Evolutionary conservation across 2,329 filamentous ascomycete species (phyloP), one percentile per base, ranked within the genome.

Genomic region (Venturia asperata): DNA sequence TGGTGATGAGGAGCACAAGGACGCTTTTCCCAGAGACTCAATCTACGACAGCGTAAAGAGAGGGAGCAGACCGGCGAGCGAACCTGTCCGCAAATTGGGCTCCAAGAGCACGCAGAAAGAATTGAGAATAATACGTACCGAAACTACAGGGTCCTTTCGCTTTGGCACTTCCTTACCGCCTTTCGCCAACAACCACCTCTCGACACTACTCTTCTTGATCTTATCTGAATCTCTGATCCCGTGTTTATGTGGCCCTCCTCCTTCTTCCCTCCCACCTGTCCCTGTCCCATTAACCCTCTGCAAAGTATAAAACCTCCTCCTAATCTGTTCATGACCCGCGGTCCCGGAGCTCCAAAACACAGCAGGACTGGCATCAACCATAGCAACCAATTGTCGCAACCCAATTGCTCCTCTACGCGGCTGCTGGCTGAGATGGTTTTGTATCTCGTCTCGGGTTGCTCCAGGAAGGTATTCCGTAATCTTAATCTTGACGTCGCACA

Each of bases 401-500:
- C 41, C 42, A 52, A 63, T 49, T n/a, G 11, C 42, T 3, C 39
- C 42, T 19, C 21, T 58, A 30, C 55, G 34, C 41, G 63, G 60
- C 34, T 66, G 64, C 34, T 67, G 42, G 68, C 68, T 21, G 65
- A 34, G 72, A 72, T 11, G 72, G 71, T 24, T 71, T 69, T 19
- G 70, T 68, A 19, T 73, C 62, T 75, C 73, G 63, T 76, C 74
- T 45, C 71, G 69, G 43, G 75, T 73, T 24, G 73, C 77, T 45
- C 82, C 83, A 11, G 87, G 83, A 64, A 88, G 87, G 76, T 90
- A 90, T 74, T 92, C 89, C 2, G 88, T 91, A 67, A 92, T 90
- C 74, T 92, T 92, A 74, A 92, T 91, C 77, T 92, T 92, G 68
- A 92, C 89, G 74, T 92, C 89, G 73, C 90, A 93, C n/a, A 92